Evolutionary conservation across 2,329 filamentous ascomycete species (phyloP).

Genomic region (Aspergillus versicolor): DNA sequence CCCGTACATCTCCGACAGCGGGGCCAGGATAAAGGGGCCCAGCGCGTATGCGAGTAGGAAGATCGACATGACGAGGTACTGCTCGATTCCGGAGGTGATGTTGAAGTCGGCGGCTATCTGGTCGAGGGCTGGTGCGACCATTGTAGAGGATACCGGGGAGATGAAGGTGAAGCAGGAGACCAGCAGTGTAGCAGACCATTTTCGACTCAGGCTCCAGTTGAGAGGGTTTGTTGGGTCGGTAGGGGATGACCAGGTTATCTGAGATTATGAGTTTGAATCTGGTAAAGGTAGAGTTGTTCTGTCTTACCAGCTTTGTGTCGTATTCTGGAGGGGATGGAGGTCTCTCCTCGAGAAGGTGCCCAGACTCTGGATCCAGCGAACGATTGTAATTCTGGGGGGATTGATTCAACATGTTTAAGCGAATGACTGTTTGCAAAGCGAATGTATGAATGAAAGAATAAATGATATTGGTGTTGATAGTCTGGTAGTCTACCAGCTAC

Average conservation of each 20-base stretch:
- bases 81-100: slow-evolving; percentile 46
- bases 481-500: too few species aligned
- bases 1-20: slow-evolving; percentile 21
- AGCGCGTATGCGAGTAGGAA: slow-evolving; percentile 55
- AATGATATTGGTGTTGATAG: too few species aligned
- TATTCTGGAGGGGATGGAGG: neutral
- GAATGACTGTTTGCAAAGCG: too few species aligned
- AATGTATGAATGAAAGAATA: too few species aligned
- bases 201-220: slow-evolving; percentile 57
- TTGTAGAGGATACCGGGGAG: slow-evolving; percentile 62
- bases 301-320: neutral
- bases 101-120: slow-evolving; percentile 54
- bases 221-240: slow-evolving; percentile 48
- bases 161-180: slow-evolving; percentile 61
- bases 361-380: too few species aligned
- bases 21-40: slow-evolving; percentile 18
- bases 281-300: neutral
- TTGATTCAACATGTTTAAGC: too few species aligned
- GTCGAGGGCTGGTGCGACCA: slow-evolving; percentile 54
- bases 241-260: slow-evolving; percentile 28
- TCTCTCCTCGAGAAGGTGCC: too few species aligned
- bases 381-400: too few species aligned
- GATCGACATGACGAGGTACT: slow-evolving; percentile 53
- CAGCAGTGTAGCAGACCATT: slow-evolving; percentile 57
- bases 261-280: neutral